Evolutionary conservation across 2,329 filamentous ascomycete genomes (phyloP).

Genomic region (Epichloe baconii): DNA sequence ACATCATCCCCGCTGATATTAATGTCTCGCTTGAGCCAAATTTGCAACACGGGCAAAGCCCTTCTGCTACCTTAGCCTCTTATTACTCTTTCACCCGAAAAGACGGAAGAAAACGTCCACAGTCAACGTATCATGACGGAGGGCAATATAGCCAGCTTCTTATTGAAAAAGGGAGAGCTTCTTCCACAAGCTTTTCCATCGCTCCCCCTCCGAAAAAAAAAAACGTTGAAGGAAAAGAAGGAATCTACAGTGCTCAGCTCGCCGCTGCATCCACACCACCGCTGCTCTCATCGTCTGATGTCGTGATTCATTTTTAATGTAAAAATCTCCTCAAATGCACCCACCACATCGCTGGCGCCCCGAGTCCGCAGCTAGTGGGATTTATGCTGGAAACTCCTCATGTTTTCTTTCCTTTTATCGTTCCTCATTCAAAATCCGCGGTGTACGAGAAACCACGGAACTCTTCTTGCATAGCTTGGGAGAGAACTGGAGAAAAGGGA

Average conservation of each 20-base stretch:
- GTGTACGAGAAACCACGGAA: slow-evolving; percentile 98
- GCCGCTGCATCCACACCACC: not conserved
- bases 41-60: not conserved
- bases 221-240: not conserved
- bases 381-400: slow-evolving; percentile 5
- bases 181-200: not conserved
- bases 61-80: not conserved
- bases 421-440: slow-evolving; percentile 63
- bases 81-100: not conserved
- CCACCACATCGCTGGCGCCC: not conserved
- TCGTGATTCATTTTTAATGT: not conserved
- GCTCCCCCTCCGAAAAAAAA: not conserved
- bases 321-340: not conserved
- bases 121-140: not conserved
- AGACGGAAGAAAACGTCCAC: not conserved
- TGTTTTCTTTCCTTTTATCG: not conserved
- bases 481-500: slow-evolving; percentile 52
- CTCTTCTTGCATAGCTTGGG: slow-evolving; percentile 98
- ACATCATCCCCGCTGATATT: not conserved
- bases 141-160: not conserved
- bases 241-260: not conserved
- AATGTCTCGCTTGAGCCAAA: not conserved
- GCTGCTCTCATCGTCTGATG: not conserved
- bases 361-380: not conserved
- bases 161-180: not conserved